Percentiles rank a stretch among this genome's conserved stretches.
phyloP scores from a whole-genome alignment of 2,329 filamentous ascomycete genomes.

The Blastomyces parvus region DNA sequence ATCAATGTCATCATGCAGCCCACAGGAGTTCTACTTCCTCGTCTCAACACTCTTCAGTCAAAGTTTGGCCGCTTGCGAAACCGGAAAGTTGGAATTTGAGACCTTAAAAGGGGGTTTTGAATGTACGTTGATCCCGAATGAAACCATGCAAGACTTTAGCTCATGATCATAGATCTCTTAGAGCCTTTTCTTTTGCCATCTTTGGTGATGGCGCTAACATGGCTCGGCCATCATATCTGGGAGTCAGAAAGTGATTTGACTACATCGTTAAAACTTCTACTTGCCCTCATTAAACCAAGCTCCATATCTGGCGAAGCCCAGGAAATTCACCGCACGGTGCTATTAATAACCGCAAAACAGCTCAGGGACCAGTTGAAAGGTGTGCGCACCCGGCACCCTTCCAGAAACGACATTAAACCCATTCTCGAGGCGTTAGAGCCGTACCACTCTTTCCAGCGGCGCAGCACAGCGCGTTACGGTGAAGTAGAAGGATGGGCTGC shows the following conservation, averaged over 20 bases:
- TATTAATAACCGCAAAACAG: slow-evolving; percentile 46
- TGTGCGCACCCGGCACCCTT: slow-evolving; percentile 39
- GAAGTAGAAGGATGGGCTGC: slow-evolving; percentile 47
- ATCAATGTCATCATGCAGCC: slow-evolving; percentile 54
- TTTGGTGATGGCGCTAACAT: slow-evolving; percentile 49
- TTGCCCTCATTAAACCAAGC: slow-evolving; percentile 47
- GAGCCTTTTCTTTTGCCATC: slow-evolving; percentile 56
- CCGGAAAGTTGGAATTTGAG: slow-evolving; percentile 46
- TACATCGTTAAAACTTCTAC: slow-evolving; percentile 46
- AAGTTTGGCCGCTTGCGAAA: slow-evolving; percentile 49
- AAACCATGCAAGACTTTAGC: slow-evolving; percentile 4
- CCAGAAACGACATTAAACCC: slow-evolving; percentile 44
- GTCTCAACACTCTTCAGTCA: slow-evolving; percentile 54
- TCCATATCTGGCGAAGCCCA: slow-evolving; percentile 52
- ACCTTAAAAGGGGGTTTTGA: slow-evolving; percentile 54
- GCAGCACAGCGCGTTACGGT: slow-evolving; percentile 35
- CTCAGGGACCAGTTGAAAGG: slow-evolving; percentile 45
- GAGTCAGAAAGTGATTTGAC: slow-evolving; percentile 42
- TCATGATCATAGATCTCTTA: slow-evolving; percentile 42
- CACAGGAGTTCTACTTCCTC: slow-evolving; percentile 55
- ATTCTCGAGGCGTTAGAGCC: slow-evolving; percentile 44
- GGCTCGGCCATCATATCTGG: slow-evolving; percentile 50
- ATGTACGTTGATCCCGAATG: slow-evolving; percentile 36
- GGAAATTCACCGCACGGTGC: slow-evolving; percentile 51
- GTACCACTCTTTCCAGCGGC: slow-evolving; percentile 43